phyloP scores from a whole-genome alignment of 495 filamentous ascomycete genomes.

The Delitschia confertaspora region DNA sequence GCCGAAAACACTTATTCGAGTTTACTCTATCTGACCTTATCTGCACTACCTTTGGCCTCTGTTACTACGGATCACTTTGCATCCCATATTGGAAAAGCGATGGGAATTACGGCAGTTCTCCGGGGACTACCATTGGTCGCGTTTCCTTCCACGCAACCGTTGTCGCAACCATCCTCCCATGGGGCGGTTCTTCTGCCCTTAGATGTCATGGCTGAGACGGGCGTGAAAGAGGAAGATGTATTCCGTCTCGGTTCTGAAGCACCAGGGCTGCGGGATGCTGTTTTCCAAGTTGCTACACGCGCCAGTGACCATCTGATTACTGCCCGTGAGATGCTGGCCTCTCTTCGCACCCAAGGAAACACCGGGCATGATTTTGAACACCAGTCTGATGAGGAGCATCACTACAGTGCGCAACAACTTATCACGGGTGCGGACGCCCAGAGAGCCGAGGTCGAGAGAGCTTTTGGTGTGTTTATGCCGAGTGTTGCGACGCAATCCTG shows the following conservation, averaged over 20 bases:
- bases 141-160: slow-evolving; percentile 57
- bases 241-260: slow-evolving; percentile 70
- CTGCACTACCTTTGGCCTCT: slow-evolving; percentile 62
- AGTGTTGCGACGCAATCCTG: slow-evolving; percentile 70
- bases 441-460: slow-evolving; percentile 30
- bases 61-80: slow-evolving; percentile 87
- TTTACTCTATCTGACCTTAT: slow-evolving; percentile 81
- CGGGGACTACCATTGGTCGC: slow-evolving; percentile 78
- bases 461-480: slow-evolving; percentile 70
- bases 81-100: slow-evolving; percentile 88
- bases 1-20: slow-evolving; percentile 91
- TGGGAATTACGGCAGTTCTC: slow-evolving; percentile 74
- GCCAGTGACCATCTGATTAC: slow-evolving; percentile 95
- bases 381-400: slow-evolving; percentile 65
- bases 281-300: slow-evolving; percentile 84
- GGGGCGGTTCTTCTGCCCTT: slow-evolving; percentile 71
- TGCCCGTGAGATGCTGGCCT: slow-evolving; percentile 79
- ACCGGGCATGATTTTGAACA: slow-evolving; percentile 83
- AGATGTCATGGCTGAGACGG: slow-evolving; percentile 76
- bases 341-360: slow-evolving; percentile 59
- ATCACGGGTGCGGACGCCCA: slow-evolving; percentile 26
- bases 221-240: slow-evolving; percentile 79
- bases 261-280: slow-evolving; percentile 71
- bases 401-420: slow-evolving; percentile 39
- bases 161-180: slow-evolving; percentile 40